Evolutionary conservation across 768 basidiomycete species (phyloP).

Genomic region (Serpula lacrymans): DNA sequence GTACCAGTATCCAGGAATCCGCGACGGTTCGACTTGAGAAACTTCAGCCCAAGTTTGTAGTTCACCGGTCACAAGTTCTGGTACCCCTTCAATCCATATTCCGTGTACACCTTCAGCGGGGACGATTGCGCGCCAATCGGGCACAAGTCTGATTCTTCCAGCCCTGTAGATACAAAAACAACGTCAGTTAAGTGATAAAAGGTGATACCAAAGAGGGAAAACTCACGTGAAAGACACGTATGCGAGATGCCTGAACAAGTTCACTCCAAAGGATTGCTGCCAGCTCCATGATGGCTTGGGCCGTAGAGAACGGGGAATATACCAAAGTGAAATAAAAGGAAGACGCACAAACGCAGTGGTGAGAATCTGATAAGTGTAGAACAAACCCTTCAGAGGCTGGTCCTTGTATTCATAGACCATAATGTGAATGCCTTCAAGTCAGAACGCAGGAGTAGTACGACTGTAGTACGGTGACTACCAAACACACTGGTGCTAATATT

Average conservation of each 20-base stretch:
- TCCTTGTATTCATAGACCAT: constrained; percentile 11
- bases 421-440: too few relatives aligned
- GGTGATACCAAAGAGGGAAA: neutral
- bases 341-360: constrained; percentile 40
- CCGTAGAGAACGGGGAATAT: constrained; percentile 32
- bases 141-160: constrained; percentile 28
- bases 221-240: constrained; percentile 17
- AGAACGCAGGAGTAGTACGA: too few relatives aligned
- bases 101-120: constrained; percentile 41
- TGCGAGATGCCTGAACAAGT: constrained; percentile 30
- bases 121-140: constrained; percentile 40
- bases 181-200: too few relatives aligned
- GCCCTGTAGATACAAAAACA: constrained; percentile 31
- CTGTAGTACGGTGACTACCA: too few relatives aligned
- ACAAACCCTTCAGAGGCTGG: constrained; percentile 50
- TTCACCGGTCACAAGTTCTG: constrained; percentile 41
- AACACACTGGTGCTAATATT: neutral
- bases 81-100: constrained; percentile 45
- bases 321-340: constrained; percentile 45
- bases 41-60: constrained; percentile 38
- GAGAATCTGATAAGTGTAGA: constrained; percentile 41
- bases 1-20: constrained; percentile 58
- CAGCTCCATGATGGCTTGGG: constrained; percentile 46
- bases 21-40: constrained; percentile 37
- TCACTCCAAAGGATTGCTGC: constrained; percentile 35